Base-by-base conservation (phyloP, 495 filamentous ascomycete genomes). In the Talaromyces trachyspermus region DNA sequence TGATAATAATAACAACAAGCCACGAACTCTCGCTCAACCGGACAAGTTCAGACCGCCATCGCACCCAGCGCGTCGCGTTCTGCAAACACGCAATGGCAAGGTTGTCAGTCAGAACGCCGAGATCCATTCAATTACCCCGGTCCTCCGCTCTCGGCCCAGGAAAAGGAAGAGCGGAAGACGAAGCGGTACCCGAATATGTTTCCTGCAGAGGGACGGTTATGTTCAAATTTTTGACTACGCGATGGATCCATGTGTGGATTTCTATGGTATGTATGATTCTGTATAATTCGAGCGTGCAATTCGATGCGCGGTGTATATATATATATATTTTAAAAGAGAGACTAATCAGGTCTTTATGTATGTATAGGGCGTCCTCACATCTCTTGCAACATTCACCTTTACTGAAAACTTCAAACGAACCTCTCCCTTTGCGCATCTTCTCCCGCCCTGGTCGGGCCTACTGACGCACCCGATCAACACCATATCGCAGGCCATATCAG, bases 21-120 rank as follows among this genome's bases (percentile, higher is more conserved):
- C 73, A 15, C 68, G 74, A 40, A 72, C 85, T 1, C 83, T 95
- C 49, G 81, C 78, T 45, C 84, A 92, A 61, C 89, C 89, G 3
- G 77, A 83, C 51, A 81, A 81, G 50, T 95, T 92, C 70, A 84
- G 81, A 41, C 89, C 89, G 0, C 89, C 89, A 0, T 95, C 89
- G 0, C 89, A 95, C 62, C 79, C 79, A 22, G 63, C 80, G 20
- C 76, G 82, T 1, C 71, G 82, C 10, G 69, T 72, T 12, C 48
- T 62, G 11, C 64, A 57, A 10, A 60, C 59, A 0, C 56, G 57
- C 25, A 61, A 60, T 43, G 59, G 62, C 25, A 54, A 55, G 52
- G 37, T 62, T 49, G 15, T 29, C 51, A n/a, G n/a, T n/a, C n/a
- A n/a, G n/a, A n/a, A n/a, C n/a, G n/a, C n/a, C 4, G 43, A 69